phyloP scores from a whole-genome alignment of 805 yeast genomes.

The Jamesozyma piceae region DNA sequence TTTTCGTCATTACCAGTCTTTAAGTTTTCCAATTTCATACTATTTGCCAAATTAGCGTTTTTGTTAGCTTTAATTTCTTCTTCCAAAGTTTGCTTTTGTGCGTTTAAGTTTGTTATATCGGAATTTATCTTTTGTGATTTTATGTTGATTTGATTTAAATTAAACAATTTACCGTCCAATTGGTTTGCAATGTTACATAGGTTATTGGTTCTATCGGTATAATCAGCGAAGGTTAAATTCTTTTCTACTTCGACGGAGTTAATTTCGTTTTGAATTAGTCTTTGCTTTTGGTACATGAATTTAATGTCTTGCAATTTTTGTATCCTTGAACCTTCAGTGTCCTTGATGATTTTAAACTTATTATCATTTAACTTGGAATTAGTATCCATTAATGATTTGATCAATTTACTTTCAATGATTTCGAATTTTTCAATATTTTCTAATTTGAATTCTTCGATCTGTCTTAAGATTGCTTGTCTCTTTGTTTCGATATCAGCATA shows the following conservation, averaged over 20 bases:
- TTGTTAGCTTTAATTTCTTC: conserved; percentile 14
- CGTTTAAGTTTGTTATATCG: conserved; percentile 15
- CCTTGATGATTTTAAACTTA: conserved; percentile 20
- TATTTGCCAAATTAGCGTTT: conserved; percentile 12
- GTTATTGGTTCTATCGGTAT: conserved; percentile 14
- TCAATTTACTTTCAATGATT: conserved; percentile 16
- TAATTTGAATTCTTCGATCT: conserved; percentile 16
- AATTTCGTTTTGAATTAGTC: conserved; percentile 21
- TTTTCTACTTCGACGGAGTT: conserved; percentile 18
- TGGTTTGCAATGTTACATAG: conserved; percentile 17
- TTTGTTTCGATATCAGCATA: conserved; percentile 15
- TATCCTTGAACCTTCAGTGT: conserved; percentile 21
- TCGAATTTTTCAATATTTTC: conserved; percentile 21
- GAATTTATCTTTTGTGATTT: conserved; percentile 13
- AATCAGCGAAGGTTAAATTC: conserved; percentile 14
- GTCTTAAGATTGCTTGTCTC: conserved; percentile 13
- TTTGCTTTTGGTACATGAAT: conserved; percentile 14
- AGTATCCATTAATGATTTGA: conserved; percentile 16
- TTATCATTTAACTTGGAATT: conserved; percentile 14
- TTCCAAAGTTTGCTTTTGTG: conserved; percentile 11
- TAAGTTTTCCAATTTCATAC: conserved; percentile 19
- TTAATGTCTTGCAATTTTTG: conserved; percentile 21
- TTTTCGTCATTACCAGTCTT: conserved; percentile 19
- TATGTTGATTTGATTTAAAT: conserved; percentile 15
- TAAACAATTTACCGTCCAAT: conserved; percentile 23